These are phyloP conservation scores for Dianthus caryophyllus DNA, from an alignment of 148 eudicot species.

Conservation along the genomic window DNA sequence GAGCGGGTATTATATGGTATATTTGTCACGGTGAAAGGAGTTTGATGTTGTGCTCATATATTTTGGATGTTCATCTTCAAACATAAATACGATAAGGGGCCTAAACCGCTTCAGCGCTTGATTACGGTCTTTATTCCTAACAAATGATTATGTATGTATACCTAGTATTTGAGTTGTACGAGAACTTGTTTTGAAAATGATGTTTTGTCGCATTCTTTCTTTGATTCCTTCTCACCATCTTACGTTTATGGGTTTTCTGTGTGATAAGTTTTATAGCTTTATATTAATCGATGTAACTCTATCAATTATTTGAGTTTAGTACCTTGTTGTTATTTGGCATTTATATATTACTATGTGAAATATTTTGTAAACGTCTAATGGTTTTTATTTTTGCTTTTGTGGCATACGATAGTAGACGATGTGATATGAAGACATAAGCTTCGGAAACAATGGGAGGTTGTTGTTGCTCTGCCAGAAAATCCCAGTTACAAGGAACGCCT, in stretches of 20 bases:
- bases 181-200: background rate
- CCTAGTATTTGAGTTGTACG: background rate
- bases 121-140: background rate
- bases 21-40: background rate
- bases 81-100: background rate
- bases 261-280: background rate
- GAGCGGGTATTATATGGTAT: too few species aligned
- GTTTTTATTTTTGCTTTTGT: background rate
- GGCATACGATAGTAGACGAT: conserved; percentile 13
- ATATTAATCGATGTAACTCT: background rate
- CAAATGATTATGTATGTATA: background rate
- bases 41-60: background rate
- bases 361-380: conserved; percentile 1
- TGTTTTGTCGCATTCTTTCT: background rate
- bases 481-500: conserved; percentile 70
- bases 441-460: conserved; percentile 68
- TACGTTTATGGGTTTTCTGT: background rate
- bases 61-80: background rate
- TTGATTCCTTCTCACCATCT: too few species aligned
- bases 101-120: background rate
- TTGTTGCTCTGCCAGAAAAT: conserved; percentile 71
- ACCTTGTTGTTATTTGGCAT: background rate
- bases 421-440: conserved; percentile 29
- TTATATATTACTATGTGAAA: background rate
- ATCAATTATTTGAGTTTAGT: background rate